Evolutionary conservation across 208 protist genomes (phyloP).

Genomic region (Trichomonas gallinae): DNA sequence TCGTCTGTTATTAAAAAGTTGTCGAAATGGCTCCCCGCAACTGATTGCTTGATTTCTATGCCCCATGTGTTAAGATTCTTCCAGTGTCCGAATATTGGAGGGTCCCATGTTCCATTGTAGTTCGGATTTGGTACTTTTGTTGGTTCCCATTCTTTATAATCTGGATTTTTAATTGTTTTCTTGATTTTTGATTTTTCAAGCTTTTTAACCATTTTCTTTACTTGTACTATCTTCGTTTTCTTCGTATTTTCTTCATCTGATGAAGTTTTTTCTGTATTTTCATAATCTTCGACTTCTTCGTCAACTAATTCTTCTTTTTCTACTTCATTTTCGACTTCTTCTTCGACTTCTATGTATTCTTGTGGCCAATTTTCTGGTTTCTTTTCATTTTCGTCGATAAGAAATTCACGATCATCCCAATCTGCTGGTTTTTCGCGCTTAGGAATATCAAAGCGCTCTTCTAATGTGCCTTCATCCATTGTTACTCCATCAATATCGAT

Average conservation of each 20-base stretch:
- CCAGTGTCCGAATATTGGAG: background rate
- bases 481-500: background rate
- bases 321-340: background rate
- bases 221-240: conserved; percentile 16
- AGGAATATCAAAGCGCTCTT: background rate
- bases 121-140: background rate
- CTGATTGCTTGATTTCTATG: background rate
- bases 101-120: background rate
- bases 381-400: background rate
- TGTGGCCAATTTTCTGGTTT: background rate
- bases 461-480: background rate
- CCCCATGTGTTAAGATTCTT: background rate
- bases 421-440: background rate
- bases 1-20: background rate
- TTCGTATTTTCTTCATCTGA: conserved; percentile 27
- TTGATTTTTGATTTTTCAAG: background rate
- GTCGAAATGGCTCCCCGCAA: background rate
- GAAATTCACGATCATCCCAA: conserved; percentile 5
- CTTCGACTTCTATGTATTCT: background rate
- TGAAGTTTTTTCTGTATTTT: conserved; percentile 33
- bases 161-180: conserved; percentile 36
- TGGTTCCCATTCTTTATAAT: conserved; percentile 28
- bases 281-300: background rate
- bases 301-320: background rate
- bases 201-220: background rate